Base-by-base conservation (phyloP, 345 rosid genomes). In the Limnanthes douglasii region DNA sequence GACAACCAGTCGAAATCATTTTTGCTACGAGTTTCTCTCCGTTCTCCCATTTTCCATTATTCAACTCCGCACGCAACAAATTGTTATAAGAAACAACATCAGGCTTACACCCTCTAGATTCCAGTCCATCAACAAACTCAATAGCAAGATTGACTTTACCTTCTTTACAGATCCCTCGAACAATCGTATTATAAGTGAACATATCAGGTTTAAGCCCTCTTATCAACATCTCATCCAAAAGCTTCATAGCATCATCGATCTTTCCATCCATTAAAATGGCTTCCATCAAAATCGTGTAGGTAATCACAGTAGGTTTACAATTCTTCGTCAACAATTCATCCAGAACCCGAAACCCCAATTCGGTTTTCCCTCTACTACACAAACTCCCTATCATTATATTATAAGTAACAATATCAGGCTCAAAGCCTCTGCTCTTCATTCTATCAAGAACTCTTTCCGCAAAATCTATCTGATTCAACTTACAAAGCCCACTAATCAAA, bases 261-360 rank as follows among this genome's bases (percentile, higher is more conserved):
- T 76, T 73, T 10, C 93, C 79, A 11, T 64, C 69, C 1, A 59
- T 56, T 37, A 69, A 53, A 14, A 68, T 62, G 0, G 85, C 97
- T 47, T 86, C 93, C 11, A 86, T 78, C 71, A 86, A 58, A 42
- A 75, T 82, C 1, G 93, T 86, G 62, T 73, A 82, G 4, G 94
- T 81, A 54, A 86, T 59, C 33, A 86, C 88, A 34, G 73, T 60
- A 0, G 94, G 97, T 39, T 54, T 39, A 21, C 93, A 75, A 20
- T 62, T 53, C 47, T 86, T 86, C n/a, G 9, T 51, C 46, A 82
- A 16, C 45, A 78, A 28, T 13, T 78, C 75, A 21, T 78, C 67
- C 45, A 82, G 62, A 38, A 70, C 71, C 53, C 63, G 58, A 11
- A 69, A 41, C 41, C 88, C 94, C 34, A 61, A 53, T 60, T 56